Conservation (phyloP, 257 asterid species). For the Linaria vulgaris region DNA sequence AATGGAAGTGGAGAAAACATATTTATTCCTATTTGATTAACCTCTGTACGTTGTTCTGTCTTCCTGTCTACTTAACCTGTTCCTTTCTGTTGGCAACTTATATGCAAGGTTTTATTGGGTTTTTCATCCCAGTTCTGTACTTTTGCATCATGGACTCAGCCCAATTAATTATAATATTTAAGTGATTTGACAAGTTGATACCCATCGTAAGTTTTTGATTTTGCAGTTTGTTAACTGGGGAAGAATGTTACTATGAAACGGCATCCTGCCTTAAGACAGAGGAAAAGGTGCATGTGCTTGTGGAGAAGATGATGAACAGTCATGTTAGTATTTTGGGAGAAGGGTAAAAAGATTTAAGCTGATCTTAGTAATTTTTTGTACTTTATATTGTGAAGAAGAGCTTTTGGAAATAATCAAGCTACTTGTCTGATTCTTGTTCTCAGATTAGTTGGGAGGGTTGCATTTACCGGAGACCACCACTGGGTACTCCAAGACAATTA, state of each 20-base stretch:
- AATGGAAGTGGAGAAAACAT: slow-evolving; percentile 7
- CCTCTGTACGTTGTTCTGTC: slow-evolving; percentile 36
- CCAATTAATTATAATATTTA: neutral
- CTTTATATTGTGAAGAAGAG: neutral
- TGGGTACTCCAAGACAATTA: slow-evolving; percentile 62
- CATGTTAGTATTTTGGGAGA: slow-evolving; percentile 78
- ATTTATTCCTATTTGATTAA: slow-evolving; percentile 32
- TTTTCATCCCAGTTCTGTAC: slow-evolving; percentile 9
- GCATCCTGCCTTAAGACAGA: slow-evolving; percentile 34
- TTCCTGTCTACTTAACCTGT: slow-evolving; percentile 33
- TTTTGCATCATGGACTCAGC: neutral
- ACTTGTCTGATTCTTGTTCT: slow-evolving; percentile 21
- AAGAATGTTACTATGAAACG: slow-evolving; percentile 75
- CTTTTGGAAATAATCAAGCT: neutral
- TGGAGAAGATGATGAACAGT: slow-evolving; percentile 83
- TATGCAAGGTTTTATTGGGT: slow-evolving; percentile 25
- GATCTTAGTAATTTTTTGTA: slow-evolving; percentile 11
- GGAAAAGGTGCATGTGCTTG: slow-evolving; percentile 58
- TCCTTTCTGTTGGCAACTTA: slow-evolving; percentile 41
- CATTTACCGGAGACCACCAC: slow-evolving; percentile 75
- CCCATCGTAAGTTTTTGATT: slow-evolving; percentile 13
- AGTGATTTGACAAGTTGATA: slow-evolving; percentile 20
- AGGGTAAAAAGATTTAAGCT: slow-evolving; percentile 49
- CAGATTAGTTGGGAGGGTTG: slow-evolving; percentile 87
- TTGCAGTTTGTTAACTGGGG: slow-evolving; percentile 88